phyloP scores from a whole-genome alignment of 192 early-diverging fungal genomes.

The Linderina pennispora region DNA sequence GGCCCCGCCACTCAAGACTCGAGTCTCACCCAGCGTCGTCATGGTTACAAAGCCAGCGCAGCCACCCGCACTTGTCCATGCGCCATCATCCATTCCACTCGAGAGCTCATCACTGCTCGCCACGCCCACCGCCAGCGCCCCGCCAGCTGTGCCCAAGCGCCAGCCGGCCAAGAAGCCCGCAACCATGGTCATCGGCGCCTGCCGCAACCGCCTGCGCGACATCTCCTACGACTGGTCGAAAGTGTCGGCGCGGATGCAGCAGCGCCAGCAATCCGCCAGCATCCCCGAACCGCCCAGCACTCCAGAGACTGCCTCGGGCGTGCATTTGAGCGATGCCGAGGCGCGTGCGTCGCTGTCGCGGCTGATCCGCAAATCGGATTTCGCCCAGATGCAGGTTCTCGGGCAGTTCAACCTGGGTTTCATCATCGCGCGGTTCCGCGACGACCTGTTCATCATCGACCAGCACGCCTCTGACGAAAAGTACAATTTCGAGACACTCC shows the following conservation, averaged over 20 bases:
- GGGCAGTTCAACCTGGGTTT: slow-evolving; percentile 99
- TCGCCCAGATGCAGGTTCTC: slow-evolving; percentile 74
- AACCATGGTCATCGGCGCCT: slow-evolving; percentile 16
- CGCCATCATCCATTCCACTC: too few species aligned
- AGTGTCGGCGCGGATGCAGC: slow-evolving; percentile 6
- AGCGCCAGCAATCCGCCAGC: slow-evolving; percentile 6
- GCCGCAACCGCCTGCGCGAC: slow-evolving; percentile 28
- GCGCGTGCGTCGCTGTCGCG: slow-evolving; percentile 23
- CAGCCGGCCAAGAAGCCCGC: slow-evolving; percentile 9
- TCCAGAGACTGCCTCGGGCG: too few species aligned
- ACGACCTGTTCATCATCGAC: slow-evolving; percentile 86
- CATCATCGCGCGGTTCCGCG: slow-evolving; percentile 68
- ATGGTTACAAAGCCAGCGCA: too few species aligned
- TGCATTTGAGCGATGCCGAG: too few species aligned
- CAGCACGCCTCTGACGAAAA: slow-evolving; percentile 99
- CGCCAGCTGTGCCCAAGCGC: neutral
- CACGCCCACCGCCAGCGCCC: neutral
- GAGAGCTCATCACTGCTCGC: too few species aligned
- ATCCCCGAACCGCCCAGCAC: too few species aligned
- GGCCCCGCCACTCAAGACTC: too few species aligned
- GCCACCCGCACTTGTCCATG: too few species aligned
- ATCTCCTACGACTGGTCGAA: slow-evolving; percentile 15
- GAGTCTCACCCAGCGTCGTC: too few species aligned
- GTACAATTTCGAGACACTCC: slow-evolving; percentile 86
- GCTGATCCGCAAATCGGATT: slow-evolving; percentile 71